Conservation (phyloP, 2,329 filamentous ascomycete species). For the Aphanoascus verrucosus region DNA sequence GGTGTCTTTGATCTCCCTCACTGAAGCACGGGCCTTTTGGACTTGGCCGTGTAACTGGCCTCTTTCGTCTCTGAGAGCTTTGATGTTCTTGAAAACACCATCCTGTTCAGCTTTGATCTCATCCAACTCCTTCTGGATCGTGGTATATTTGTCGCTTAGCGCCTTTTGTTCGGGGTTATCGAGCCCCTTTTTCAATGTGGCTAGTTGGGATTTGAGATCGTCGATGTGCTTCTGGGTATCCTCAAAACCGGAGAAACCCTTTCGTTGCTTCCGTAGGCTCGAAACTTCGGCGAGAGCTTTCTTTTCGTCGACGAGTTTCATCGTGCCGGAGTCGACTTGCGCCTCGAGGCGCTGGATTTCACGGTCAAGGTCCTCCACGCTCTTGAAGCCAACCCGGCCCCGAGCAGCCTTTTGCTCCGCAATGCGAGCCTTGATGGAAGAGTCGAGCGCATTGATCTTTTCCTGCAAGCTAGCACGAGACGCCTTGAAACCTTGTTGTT, state of each 20-base stretch:
- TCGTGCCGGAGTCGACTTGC: constrained; percentile 75
- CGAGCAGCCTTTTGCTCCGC: constrained; percentile 78
- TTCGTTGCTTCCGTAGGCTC: constrained; percentile 74
- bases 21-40: constrained; percentile 69
- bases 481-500: constrained; percentile 80
- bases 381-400: constrained; percentile 74
- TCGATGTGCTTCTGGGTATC: constrained; percentile 81
- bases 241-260: constrained; percentile 79
- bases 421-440: constrained; percentile 74
- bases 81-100: constrained; percentile 77
- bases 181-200: constrained; percentile 75
- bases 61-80: constrained; percentile 72
- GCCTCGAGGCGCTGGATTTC: constrained; percentile 72
- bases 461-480: constrained; percentile 68
- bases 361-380: constrained; percentile 71
- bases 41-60: constrained; percentile 74
- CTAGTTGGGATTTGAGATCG: constrained; percentile 74
- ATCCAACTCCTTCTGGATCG: constrained; percentile 80
- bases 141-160: constrained; percentile 73
- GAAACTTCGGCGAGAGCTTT: constrained; percentile 80
- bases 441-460: constrained; percentile 84
- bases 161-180: constrained; percentile 88
- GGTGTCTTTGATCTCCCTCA: constrained; percentile 80
- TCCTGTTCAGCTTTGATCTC: constrained; percentile 86
- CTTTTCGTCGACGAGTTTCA: constrained; percentile 96